A percentile compares a stretch with the other conserved stretches of the same genome.
These are phyloP conservation scores for Poa annua DNA, from an alignment of 176 grass and related monocot species.

Conservation along the genomic window DNA sequence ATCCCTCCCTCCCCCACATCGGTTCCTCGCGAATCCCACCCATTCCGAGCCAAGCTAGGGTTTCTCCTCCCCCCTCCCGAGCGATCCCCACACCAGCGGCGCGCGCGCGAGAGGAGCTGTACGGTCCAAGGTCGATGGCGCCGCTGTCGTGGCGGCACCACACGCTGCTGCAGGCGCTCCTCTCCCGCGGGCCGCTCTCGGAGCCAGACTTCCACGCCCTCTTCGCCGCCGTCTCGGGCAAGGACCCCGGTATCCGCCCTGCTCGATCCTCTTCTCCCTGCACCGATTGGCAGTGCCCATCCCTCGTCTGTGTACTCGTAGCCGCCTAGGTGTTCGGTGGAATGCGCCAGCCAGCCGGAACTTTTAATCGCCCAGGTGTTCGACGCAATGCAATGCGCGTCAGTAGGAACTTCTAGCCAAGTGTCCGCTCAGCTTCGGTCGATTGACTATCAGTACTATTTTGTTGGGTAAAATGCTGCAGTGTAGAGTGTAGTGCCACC, in stretches of 20 bases:
- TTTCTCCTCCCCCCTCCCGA: not conserved
- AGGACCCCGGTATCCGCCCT: conserved; percentile 49
- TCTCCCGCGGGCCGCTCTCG: conserved; percentile 60
- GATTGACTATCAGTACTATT: not conserved
- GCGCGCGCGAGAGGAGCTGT: not conserved
- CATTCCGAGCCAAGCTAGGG: conserved; percentile 12
- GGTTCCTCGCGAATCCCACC: not conserved
- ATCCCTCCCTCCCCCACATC: not conserved
- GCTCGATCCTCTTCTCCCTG: not conserved
- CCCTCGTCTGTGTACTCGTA: not conserved
- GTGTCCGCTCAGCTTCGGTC: not conserved
- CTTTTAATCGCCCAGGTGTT: not conserved
- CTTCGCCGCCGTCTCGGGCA: conserved; percentile 55
- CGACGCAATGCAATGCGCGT: not conserved
- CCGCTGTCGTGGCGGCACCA: conserved; percentile 66
- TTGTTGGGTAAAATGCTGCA: not conserved
- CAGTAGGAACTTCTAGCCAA: not conserved
- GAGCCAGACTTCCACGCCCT: conserved; percentile 62
- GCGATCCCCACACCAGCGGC: not conserved
- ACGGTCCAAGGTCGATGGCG: conserved; percentile 40
- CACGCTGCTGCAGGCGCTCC: conserved; percentile 72
- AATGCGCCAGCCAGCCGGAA: not conserved
- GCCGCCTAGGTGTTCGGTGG: conserved; percentile 27
- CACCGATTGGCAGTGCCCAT: not conserved
- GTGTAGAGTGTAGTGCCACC: not conserved